Conservation (phyloP, 2,329 filamentous ascomycete species). For the Zopfia rhizophila region DNA sequence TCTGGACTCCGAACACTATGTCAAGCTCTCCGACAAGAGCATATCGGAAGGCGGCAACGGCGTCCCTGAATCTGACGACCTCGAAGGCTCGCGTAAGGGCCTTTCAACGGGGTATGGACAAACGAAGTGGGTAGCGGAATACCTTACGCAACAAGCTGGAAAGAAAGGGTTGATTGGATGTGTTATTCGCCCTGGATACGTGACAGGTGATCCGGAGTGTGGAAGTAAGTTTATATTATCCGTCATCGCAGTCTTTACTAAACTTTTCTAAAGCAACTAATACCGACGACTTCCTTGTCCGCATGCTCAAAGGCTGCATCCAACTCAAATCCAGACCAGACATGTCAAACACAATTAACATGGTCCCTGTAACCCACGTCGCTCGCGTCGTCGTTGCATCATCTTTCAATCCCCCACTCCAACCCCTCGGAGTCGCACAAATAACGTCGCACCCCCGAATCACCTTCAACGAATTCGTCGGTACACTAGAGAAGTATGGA, state of each 20-base stretch:
- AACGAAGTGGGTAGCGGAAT: constrained; percentile 83
- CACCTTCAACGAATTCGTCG: constrained; percentile 81
- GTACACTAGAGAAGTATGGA: constrained; percentile 75
- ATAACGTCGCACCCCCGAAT: constrained; percentile 83
- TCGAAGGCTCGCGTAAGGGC: constrained; percentile 78
- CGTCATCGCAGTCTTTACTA: background rate
- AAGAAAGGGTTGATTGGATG: constrained; percentile 77
- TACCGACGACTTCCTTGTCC: constrained; percentile 90
- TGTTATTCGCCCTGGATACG: constrained; percentile 85
- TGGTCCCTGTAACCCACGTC: constrained; percentile 87
- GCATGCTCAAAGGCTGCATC: constrained; percentile 86
- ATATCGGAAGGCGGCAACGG: constrained; percentile 69
- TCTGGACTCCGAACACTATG: constrained; percentile 84
- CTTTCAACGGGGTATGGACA: constrained; percentile 91
- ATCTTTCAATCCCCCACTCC: constrained; percentile 70
- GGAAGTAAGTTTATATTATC: constrained; percentile 62
- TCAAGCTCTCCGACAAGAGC: constrained; percentile 74
- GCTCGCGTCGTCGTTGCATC: constrained; percentile 81
- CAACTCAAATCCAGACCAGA: constrained; percentile 78
- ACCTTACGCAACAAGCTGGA: constrained; percentile 81
- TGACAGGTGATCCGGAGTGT: constrained; percentile 76
- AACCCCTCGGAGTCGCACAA: constrained; percentile 72
- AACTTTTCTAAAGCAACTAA: constrained; percentile 70
- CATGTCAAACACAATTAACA: constrained; percentile 89
- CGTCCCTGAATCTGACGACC: constrained; percentile 79